These are phyloP conservation scores for Cyclospora cayetanensis DNA, from an alignment of 169 alveolate species.

Conservation along the genomic window DNA sequence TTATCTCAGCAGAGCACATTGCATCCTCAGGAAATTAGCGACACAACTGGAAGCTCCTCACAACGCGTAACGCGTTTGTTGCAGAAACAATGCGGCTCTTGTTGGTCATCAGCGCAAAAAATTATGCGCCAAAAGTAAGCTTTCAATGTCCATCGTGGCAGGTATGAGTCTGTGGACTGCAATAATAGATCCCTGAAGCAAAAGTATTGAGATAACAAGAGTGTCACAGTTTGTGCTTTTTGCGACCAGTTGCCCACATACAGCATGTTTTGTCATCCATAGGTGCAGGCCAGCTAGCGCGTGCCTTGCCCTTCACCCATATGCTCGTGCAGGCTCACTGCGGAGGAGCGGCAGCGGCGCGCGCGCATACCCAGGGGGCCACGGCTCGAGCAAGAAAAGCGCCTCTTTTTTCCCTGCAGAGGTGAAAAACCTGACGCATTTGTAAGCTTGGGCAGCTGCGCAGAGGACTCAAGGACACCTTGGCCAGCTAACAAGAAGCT, in stretches of 20 bases:
- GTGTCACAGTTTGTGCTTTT: too few relatives aligned
- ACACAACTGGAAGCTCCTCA: neutral
- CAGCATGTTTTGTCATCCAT: too few relatives aligned
- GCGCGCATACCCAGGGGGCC: neutral
- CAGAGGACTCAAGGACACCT: too few relatives aligned
- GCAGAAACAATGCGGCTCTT: slow-evolving; percentile 24
- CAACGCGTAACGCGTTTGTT: neutral
- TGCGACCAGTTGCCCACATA: too few relatives aligned
- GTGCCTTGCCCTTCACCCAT: too few relatives aligned
- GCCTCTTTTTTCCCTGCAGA: neutral
- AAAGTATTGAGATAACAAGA: too few relatives aligned
- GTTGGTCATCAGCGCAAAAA: neutral
- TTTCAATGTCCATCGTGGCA: neutral
- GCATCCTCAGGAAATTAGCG: neutral
- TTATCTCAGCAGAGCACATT: neutral
- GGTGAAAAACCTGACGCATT: neutral
- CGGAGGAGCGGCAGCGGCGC: too few relatives aligned
- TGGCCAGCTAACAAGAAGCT: neutral
- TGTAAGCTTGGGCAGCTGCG: neutral
- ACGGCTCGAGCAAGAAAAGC: neutral
- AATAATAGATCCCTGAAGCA: too few relatives aligned
- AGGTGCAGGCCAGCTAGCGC: too few relatives aligned
- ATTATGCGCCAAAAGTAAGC: slow-evolving; percentile 41
- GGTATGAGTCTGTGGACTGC: too few relatives aligned
- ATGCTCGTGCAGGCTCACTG: too few relatives aligned